phyloP scores from a whole-genome alignment of 129 eudicot species.

The Tanacetum coccineum region DNA sequence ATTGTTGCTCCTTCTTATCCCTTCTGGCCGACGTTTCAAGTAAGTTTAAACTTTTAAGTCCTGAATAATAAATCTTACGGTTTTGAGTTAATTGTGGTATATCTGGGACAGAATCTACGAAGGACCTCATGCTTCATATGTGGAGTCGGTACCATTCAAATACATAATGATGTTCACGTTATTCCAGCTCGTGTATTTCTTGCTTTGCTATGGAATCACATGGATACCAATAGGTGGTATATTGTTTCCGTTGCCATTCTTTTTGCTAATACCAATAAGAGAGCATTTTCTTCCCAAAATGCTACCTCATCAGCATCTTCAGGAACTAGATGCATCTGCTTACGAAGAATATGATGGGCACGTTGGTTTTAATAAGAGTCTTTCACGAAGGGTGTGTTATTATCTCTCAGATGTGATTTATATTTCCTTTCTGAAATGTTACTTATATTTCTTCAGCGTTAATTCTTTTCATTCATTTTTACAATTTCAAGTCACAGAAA shows the following conservation, averaged over 20 bases:
- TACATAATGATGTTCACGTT: conserved; percentile 56
- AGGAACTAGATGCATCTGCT: conserved; percentile 70
- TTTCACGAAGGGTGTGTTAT: conserved; percentile 47
- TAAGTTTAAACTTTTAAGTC: conserved; percentile 24
- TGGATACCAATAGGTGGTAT: conserved; percentile 95
- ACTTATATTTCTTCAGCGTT: not conserved
- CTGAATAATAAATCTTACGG: not conserved
- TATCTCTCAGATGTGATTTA: not conserved
- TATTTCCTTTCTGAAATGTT: not conserved
- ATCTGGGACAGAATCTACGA: conserved; percentile 43
- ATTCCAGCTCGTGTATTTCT: conserved; percentile 59
- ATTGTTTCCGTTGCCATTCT: conserved; percentile 71
- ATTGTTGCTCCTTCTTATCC: conserved; percentile 56
- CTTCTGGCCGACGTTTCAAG: conserved; percentile 56
- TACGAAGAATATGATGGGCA: conserved; percentile 65
- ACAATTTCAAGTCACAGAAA: no score
- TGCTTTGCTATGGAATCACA: conserved; percentile 71
- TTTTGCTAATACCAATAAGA: conserved; percentile 61
- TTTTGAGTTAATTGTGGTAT: conserved; percentile 14
- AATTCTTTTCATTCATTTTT: not conserved
- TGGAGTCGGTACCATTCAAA: conserved; percentile 66
- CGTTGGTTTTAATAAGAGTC: conserved; percentile 28
- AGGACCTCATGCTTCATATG: conserved; percentile 56
- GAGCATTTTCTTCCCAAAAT: conserved; percentile 70
- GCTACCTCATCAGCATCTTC: conserved; percentile 56